These are phyloP conservation scores for Simmondsia chinensis DNA, from an alignment of 148 eudicot genomes.

Conservation along the genomic window DNA sequence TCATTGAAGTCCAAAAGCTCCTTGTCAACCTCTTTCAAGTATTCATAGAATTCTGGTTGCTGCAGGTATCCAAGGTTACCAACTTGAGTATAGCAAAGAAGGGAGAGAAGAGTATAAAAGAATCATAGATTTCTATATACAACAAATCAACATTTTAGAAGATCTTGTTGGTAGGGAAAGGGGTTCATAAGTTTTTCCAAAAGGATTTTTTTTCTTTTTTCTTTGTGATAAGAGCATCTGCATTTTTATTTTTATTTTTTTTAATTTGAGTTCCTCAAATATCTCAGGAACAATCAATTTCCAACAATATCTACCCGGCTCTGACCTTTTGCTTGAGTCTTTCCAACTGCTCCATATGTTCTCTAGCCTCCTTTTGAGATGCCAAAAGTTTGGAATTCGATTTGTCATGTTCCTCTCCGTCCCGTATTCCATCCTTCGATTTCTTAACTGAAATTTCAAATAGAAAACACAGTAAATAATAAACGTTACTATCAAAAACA, in stretches of 20 bases:
- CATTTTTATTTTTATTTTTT: too few relatives aligned
- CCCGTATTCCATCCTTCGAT: slow-evolving; percentile 12
- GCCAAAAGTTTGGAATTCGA: slow-evolving; percentile 5
- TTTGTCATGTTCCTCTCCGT: slow-evolving; percentile 14
- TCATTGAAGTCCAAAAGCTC: slow-evolving; percentile 76
- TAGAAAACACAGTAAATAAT: too few relatives aligned
- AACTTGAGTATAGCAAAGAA: neutral
- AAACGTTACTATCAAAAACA: too few relatives aligned
- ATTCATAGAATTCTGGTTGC: slow-evolving; percentile 91
- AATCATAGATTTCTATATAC: neutral
- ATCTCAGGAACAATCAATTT: neutral
- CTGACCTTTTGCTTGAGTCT: slow-evolving; percentile 70
- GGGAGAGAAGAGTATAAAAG: neutral
- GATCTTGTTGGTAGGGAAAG: too few relatives aligned
- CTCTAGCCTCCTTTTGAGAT: slow-evolving; percentile 34
- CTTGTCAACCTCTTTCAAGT: slow-evolving; percentile 69
- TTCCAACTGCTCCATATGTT: slow-evolving; percentile 52
- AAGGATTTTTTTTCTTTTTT: too few relatives aligned
- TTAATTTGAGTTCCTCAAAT: neutral
- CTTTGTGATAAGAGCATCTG: too few relatives aligned
- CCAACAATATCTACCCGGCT: neutral
- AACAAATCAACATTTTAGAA: too few relatives aligned
- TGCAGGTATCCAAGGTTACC: slow-evolving; percentile 21
- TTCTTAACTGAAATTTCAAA: slow-evolving; percentile 26
- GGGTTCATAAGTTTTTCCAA: too few relatives aligned